phyloP scores from a whole-genome alignment of 108 stramenopile genomes.

The Nannochloropsis gaditana region DNA sequence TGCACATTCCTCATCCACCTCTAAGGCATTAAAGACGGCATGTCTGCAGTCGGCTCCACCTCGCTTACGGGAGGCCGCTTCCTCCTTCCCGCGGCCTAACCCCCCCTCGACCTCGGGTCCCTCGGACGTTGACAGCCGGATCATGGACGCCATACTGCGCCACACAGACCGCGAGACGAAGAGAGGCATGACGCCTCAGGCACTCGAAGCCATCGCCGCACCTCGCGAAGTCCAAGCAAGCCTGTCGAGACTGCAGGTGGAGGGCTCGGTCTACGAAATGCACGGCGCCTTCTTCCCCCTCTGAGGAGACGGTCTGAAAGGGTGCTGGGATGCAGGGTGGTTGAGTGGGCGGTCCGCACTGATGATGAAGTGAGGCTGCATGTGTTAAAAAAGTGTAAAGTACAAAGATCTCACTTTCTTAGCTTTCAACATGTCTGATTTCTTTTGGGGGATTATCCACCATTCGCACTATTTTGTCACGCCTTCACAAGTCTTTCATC shows the following conservation, averaged over 20 bases:
- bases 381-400: too few species aligned
- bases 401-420: too few species aligned
- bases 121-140: not conserved
- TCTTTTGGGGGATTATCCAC: too few species aligned
- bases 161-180: not conserved
- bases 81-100: not conserved
- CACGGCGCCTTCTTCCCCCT: not conserved
- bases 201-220: not conserved
- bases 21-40: too few species aligned
- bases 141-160: not conserved
- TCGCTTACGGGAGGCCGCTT: not conserved
- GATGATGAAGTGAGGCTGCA: too few species aligned
- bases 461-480: too few species aligned
- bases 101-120: not conserved
- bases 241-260: constrained; percentile 6
- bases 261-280: not conserved
- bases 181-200: not conserved
- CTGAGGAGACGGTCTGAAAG: not conserved
- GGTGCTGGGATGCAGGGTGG: not conserved
- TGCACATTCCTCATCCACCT: too few species aligned
- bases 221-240: not conserved
- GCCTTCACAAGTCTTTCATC: too few species aligned
- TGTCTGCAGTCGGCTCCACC: not conserved
- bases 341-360: too few species aligned
- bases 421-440: too few species aligned